phyloP scores from a whole-genome alignment of 208 protist genomes.

The Wallacemonas sp. region DNA sequence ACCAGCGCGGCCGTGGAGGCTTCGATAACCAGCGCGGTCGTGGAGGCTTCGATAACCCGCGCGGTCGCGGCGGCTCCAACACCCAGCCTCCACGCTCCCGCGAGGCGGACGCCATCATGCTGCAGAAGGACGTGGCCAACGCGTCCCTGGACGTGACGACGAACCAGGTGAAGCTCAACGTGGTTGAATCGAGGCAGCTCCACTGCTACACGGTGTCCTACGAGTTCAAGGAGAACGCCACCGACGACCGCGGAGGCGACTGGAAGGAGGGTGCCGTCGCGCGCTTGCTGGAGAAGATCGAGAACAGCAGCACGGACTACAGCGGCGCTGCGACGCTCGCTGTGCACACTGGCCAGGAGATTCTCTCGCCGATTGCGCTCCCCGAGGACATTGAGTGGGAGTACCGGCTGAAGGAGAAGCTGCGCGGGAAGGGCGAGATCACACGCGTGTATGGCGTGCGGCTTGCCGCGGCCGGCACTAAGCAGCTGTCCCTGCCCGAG shows the following conservation, averaged over 20 bases:
- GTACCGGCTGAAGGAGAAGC: slow-evolving; percentile 26
- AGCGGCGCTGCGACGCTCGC: slow-evolving; percentile 12
- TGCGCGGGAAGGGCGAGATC: slow-evolving; percentile 14
- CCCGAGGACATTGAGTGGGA: slow-evolving; percentile 20
- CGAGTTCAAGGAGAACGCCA: slow-evolving; percentile 41
- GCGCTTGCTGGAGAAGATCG: slow-evolving; percentile 23
- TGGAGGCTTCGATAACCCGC: slow-evolving; percentile 16
- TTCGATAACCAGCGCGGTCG: slow-evolving; percentile 11
- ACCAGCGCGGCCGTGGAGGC: slow-evolving; percentile 4
- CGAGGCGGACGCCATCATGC: slow-evolving; percentile 21
- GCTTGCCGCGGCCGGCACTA: slow-evolving; percentile 23
- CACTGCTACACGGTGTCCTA: slow-evolving; percentile 31
- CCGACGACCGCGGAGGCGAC: slow-evolving; percentile 23
- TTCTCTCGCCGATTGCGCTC: slow-evolving; percentile 22
- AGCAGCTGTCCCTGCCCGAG: slow-evolving; percentile 25
- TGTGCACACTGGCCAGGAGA: slow-evolving; percentile 32
- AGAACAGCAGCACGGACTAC: slow-evolving; percentile 17
- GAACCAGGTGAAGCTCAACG: slow-evolving; percentile 33
- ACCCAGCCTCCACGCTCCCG: slow-evolving; percentile 16
- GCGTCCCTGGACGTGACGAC: slow-evolving; percentile 16
- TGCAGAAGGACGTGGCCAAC: slow-evolving; percentile 11
- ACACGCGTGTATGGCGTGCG: slow-evolving; percentile 29
- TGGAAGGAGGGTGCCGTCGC: slow-evolving; percentile 34
- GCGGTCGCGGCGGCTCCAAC: slow-evolving; percentile 11
- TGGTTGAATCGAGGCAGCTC: slow-evolving; percentile 11